Base-by-base conservation (phyloP, 805 yeast species). In the Barnettozyma sp. region DNA sequence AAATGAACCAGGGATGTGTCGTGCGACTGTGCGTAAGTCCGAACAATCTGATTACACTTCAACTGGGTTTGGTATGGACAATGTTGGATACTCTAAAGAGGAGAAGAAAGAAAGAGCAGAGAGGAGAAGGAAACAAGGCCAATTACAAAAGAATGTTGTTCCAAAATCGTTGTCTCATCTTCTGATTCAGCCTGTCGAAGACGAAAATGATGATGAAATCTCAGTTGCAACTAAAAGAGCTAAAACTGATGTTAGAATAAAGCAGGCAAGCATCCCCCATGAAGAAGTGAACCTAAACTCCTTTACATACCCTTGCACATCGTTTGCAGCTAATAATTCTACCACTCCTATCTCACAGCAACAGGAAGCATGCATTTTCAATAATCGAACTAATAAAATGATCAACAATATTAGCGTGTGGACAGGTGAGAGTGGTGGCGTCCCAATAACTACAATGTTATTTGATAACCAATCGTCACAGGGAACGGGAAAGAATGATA, bases 331-430 rank as follows among this genome's bases (percentile, higher is more conserved):
- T 22, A 43, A n/a, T n/a, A n/a, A n/a, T n/a, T n/a, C 50, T 12
- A 35, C 48, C 26, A 42, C 41, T n/a, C 19, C 30, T 11, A 12
- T 27, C 21, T 17, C 21, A 26, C 47, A 3, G 13, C 46, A 42
- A 23, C 33, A 39, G 6, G 53, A 47, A 22, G 18, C 30, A 17
- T 44, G 51, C 6, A 46, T 55, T 5, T 55, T 52, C 36, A 52
- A 52, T 29, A 71, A 69, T 11, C 65, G 78, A 18, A 70, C 79
- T 1, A 73, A 72, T 26, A 68, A 68, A 22, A 75, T 75, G 82
- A 75, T 75, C 46, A 73, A 64, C 48, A 73, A 74, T 45, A 75
- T 75, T 24, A 71, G 78, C 0, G 70, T 68, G 1, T 75, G 82
- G 82, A 74, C 79, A 0, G 73, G 69, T 14, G 68, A 65, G 4